A percentile compares a stretch with the other conserved stretches of the same genome.
Evolutionary conservation across 2,329 filamentous ascomycete genomes (phyloP).

Genomic region (Ceratocystis alfenasii): DNA sequence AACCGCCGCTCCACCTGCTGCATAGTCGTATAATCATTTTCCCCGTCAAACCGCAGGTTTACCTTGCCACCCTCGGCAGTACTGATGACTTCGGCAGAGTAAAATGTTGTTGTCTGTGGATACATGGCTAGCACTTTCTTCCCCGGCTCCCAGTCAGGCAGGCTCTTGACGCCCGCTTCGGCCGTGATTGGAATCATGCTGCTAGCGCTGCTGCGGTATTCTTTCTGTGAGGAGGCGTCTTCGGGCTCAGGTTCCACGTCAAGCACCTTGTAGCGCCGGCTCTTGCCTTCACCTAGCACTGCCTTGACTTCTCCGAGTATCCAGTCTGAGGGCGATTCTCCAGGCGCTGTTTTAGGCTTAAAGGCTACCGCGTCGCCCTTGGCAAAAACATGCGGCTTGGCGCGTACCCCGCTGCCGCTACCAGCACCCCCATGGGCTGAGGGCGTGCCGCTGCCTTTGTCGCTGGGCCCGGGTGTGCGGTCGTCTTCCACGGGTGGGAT

Average conservation of each 20-base stretch:
- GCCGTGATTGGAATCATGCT: constrained; percentile 67
- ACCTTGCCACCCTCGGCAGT: constrained; percentile 38
- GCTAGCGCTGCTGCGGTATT: constrained; percentile 59
- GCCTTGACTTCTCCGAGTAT: constrained; percentile 69
- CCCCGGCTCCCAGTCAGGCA: constrained; percentile 51
- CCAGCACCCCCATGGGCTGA: constrained; percentile 27
- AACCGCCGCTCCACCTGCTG: constrained; percentile 65
- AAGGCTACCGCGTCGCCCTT: constrained; percentile 56
- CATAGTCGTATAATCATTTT: constrained; percentile 60
- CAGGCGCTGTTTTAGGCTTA: constrained; percentile 43
- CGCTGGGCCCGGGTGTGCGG: constrained; percentile 41
- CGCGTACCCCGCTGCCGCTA: constrained; percentile 27
- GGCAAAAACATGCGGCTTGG: constrained; percentile 43
- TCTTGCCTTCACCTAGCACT: constrained; percentile 65
- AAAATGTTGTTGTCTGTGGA: constrained; percentile 75
- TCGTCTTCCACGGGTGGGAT: constrained; percentile 32
- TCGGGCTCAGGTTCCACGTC: constrained; percentile 72
- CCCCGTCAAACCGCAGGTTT: constrained; percentile 65
- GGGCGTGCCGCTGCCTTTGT: constrained; percentile 23
- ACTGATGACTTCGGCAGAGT: constrained; percentile 69
- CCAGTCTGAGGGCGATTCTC: constrained; percentile 45
- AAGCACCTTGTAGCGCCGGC: constrained; percentile 65
- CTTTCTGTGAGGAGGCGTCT: constrained; percentile 47
- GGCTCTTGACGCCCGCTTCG: constrained; percentile 35
- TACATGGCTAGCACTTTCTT: constrained; percentile 68